Base-by-base conservation (phyloP, 345 rosid genomes). In the Excoecaria agallocha region DNA sequence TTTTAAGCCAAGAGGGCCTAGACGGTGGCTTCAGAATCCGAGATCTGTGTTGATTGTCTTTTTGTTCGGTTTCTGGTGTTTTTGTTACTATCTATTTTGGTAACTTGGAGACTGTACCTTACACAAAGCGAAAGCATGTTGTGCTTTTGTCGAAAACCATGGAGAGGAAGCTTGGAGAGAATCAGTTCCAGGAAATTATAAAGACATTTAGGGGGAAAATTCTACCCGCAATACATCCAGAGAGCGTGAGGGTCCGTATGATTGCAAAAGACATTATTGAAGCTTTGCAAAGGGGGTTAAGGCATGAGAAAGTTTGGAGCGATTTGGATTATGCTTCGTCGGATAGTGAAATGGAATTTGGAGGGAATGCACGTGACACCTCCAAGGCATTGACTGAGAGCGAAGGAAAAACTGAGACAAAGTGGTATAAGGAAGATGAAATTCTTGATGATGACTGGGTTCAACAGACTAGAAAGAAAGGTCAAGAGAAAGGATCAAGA, bases 401-500 rank as follows among this genome's bases (percentile, higher is more conserved):
- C 43, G 78, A 74, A 39, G 86, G 70, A 70, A 78, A 79, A 52
- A 55, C 58, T 67, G 88, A 72, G 69, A 71, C 57, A 8, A 81
- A 74, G 25, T 91, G 99, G 99, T 59, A 74, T 41, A 82, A 74
- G 16, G 89, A 90, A 11, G 99, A 95, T 68, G 94, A 93, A 79
- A 63, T 95, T 81, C 91, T 93, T 77, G 97, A 93, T 82, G 99
- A 93, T 76, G 82, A 78, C 68, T 95, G 99, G 99, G 82, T 95
- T 78, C 83, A 90, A 25, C 78, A 83, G 55, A 85, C 87, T 80
- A 88, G 97, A 85, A 91, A 88, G 88, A 74, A 85, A 73, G 88
- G 84, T 15, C 77, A 74, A 35, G 82, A 80, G 68, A 85, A 66
- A 22, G 92, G 91, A 55, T 74, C 79, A 3, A 80, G 74, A 48